Base-by-base conservation (phyloP, 495 filamentous ascomycete genomes). In the Oleoguttula mirabilis region DNA sequence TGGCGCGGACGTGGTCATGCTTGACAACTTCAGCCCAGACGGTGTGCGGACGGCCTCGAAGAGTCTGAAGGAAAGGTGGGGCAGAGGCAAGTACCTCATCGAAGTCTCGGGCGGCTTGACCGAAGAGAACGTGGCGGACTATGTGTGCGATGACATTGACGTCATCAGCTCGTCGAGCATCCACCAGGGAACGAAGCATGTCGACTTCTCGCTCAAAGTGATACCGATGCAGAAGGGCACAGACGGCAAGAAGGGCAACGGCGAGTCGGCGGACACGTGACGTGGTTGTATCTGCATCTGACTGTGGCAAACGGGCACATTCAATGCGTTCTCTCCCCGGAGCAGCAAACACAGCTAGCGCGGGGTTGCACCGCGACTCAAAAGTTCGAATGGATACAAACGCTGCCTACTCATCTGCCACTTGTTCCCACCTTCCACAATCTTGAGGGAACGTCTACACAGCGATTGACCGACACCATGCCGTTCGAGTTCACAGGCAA, bases 121-220 rank as follows among this genome's bases (percentile, higher is more conserved):
- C 14, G 77, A 80, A 62, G 75, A 76, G 44, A 98, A 95, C 65
- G 82, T 90, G 7, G 71, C 71, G 48, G 60, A 59, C 11, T 93
- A 88, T 69, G 77, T 84, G 10, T 87, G 80, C 61, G 73, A 81
- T 47, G 84, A 94, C 68, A 75, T 98, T 52, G 90, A 98, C 66
- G 83, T 96, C 50, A 72, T 95, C 48, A 94, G 84, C 17, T 94
- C 88, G 21, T 95, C 88, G 55, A 85, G 84, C 30, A 94, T 98
- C 50, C 90, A 98, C 59, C 90, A 98, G 66, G 88, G 92, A 1
- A 84, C 86, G 4, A 71, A 75, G 31, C 88, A 94, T 61, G 77
- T 98, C 30, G 90, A 98, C 58, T 95, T 94, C 57, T 94, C 88
- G 5, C 70, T 98, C 31, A 98, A 98, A 71, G 85, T 98, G 39